phyloP scores from a whole-genome alignment of 495 filamentous ascomycete species.

The Rostrohypoxylon terebratum region DNA sequence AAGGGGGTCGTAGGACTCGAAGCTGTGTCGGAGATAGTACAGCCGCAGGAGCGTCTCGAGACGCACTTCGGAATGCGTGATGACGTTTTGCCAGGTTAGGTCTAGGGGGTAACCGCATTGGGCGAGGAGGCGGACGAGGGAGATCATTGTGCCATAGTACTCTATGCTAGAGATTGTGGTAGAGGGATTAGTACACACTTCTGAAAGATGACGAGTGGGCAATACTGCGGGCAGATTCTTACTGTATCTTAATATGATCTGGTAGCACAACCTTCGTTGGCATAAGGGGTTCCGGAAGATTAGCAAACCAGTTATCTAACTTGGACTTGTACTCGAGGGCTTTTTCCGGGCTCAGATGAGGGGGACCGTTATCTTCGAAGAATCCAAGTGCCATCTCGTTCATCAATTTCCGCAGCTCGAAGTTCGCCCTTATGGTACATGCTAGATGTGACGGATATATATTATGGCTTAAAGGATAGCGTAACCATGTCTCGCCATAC shows the following conservation, averaged over 20 bases:
- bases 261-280: conserved; percentile 53
- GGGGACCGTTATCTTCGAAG: conserved; percentile 31
- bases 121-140: conserved; percentile 28
- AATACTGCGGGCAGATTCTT: conserved; percentile 11
- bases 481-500: conserved; percentile 56
- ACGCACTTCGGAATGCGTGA: conserved; percentile 46
- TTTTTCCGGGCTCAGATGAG: conserved; percentile 35
- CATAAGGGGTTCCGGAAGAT: conserved; percentile 51
- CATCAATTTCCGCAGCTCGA: conserved; percentile 52
- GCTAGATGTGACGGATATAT: conserved; percentile 46
- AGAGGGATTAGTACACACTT: not conserved
- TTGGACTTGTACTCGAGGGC: conserved; percentile 48
- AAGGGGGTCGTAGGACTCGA: conserved; percentile 50
- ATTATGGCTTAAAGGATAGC: conserved; percentile 48
- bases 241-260: conserved; percentile 52
- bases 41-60: conserved; percentile 54
- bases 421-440: conserved; percentile 48
- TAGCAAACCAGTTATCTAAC: conserved; percentile 45
- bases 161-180: conserved; percentile 27
- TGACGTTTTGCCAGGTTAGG: conserved; percentile 35
- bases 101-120: conserved; percentile 12
- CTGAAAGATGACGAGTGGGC: not conserved
- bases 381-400: conserved; percentile 44
- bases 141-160: conserved; percentile 40
- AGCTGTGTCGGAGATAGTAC: conserved; percentile 58